phyloP scores from a whole-genome alignment of 164 flowering plant species.

The Tetrastigma voinierianum region DNA sequence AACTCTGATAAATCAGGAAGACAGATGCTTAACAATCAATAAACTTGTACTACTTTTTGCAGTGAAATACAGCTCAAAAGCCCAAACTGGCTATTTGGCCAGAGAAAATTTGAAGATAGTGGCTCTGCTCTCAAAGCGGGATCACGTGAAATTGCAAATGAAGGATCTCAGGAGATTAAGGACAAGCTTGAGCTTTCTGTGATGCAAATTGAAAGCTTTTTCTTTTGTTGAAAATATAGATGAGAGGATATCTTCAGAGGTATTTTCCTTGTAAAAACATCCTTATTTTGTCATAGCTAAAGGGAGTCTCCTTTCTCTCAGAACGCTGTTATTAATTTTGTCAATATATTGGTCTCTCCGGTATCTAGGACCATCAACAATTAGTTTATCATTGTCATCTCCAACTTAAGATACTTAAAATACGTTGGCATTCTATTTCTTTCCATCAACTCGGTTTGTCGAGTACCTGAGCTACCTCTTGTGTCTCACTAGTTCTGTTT shows the following conservation, averaged over 20 bases:
- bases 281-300: not conserved
- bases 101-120: slow-evolving; percentile 74
- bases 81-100: slow-evolving; percentile 98
- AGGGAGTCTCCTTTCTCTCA: not conserved
- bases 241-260: slow-evolving; percentile 85
- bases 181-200: slow-evolving; percentile 26
- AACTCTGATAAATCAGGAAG: not conserved
- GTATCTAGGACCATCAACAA: no score
- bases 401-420: no score
- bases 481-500: not conserved
- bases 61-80: slow-evolving; percentile 96
- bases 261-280: slow-evolving; percentile 17
- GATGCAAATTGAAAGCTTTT: slow-evolving; percentile 65
- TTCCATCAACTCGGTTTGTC: not conserved
- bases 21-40: not conserved
- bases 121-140: slow-evolving; percentile 45
- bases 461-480: not conserved
- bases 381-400: no score
- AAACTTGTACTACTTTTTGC: slow-evolving; percentile 20
- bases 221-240: slow-evolving; percentile 41
- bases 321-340: no score
- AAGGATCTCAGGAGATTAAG: slow-evolving; percentile 28
- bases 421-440: no score
- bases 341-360: no score
- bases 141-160: slow-evolving; percentile 34